phyloP scores from a whole-genome alignment of 202 grass and related monocot genomes.

The Zoysia matrella region DNA sequence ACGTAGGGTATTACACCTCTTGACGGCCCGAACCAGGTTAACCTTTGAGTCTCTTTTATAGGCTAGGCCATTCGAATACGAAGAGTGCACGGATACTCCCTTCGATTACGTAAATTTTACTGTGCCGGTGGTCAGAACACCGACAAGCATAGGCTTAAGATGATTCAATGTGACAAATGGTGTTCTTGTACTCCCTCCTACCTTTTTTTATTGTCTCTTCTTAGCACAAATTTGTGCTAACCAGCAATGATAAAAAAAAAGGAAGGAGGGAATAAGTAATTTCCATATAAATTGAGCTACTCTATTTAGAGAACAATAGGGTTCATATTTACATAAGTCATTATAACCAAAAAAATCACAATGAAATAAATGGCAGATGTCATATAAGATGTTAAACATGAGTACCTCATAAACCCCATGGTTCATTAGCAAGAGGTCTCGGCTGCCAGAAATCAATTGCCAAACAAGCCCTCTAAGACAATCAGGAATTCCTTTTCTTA shows the following conservation, averaged over 20 bases:
- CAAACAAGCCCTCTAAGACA: conserved; percentile 97
- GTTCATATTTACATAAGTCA: neutral
- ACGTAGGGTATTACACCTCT: too few species aligned
- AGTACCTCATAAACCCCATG: conserved; percentile 93
- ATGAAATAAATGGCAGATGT: conserved; percentile 9
- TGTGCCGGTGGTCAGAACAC: too few species aligned
- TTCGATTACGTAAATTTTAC: too few species aligned
- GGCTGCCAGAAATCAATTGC: conserved; percentile 96
- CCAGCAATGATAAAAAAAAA: too few species aligned
- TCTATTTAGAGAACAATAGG: neutral
- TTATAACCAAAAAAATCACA: neutral
- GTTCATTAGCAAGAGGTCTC: conserved; percentile 87
- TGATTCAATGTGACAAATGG: neutral
- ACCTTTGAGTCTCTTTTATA: too few species aligned
- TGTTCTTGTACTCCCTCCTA: neutral
- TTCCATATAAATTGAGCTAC: conserved; percentile 2
- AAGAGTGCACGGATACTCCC: too few species aligned
- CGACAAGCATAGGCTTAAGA: neutral
- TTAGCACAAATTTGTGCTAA: too few species aligned
- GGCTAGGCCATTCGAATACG: too few species aligned
- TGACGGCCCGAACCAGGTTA: too few species aligned
- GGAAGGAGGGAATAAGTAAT: neutral
- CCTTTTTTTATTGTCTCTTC: too few species aligned
- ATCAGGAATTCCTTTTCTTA: conserved; percentile 96
- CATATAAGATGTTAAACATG: neutral